Conservation (phyloP, 2,329 filamentous ascomycete species). For the Sodiomyces alkalinus region DNA sequence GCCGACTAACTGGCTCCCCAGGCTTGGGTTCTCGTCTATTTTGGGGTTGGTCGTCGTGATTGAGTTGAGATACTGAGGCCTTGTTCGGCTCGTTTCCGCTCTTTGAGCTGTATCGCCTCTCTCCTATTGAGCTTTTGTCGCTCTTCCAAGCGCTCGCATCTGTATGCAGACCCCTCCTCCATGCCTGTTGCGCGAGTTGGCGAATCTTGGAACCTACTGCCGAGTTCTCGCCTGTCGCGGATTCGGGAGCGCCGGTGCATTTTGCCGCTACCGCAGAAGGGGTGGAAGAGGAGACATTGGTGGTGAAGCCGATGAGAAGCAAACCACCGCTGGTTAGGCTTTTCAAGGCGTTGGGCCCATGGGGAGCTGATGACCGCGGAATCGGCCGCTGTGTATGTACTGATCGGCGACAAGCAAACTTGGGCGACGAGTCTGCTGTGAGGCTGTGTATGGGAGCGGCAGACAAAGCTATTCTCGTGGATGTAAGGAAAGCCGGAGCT, state of each 20-base stretch:
- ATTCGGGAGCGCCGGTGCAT: slow-evolving; percentile 23
- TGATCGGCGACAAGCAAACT: slow-evolving; percentile 3
- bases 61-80: slow-evolving; percentile 1
- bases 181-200: slow-evolving; percentile 21
- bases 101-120: too few relatives aligned
- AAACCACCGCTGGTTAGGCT: slow-evolving; percentile 40
- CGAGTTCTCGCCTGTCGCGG: too few relatives aligned
- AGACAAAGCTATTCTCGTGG: too few relatives aligned
- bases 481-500: slow-evolving; percentile 4
- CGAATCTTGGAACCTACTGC: slow-evolving; percentile 15
- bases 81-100: slow-evolving; percentile 9
- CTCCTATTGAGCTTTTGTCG: too few relatives aligned
- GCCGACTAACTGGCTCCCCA: too few relatives aligned
- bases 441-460: too few relatives aligned
- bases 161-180: slow-evolving; percentile 17
- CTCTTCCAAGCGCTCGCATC: slow-evolving; percentile 16
- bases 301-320: slow-evolving; percentile 29
- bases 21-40: slow-evolving; percentile 7
- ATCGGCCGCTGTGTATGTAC: slow-evolving; percentile 4
- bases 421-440: not conserved
- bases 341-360: slow-evolving; percentile 23
- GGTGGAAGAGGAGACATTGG: slow-evolving; percentile 21
- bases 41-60: slow-evolving; percentile 3
- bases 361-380: slow-evolving; percentile 3
- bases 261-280: slow-evolving; percentile 18